A percentile compares a stretch with the other conserved stretches of the same genome.
Evolutionary conservation across 140 eudicot genomes (phyloP).

Genomic region (Senecio squalidus): DNA sequence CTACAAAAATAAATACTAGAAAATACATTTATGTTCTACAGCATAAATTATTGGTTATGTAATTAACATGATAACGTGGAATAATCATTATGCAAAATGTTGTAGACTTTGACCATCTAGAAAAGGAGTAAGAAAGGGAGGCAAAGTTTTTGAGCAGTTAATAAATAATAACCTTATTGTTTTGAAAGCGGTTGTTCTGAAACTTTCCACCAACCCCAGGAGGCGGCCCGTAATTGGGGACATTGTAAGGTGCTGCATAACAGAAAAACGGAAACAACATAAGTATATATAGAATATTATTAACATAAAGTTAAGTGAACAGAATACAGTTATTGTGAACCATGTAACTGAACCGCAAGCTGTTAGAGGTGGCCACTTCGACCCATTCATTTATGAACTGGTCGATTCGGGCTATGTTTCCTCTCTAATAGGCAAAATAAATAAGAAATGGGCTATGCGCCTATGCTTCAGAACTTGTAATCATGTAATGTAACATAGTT

Average conservation of each 20-base stretch:
- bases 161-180: slow-evolving; percentile 8
- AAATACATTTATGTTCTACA: not conserved
- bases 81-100: not conserved
- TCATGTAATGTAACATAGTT: too few species aligned
- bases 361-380: slow-evolving; percentile 3
- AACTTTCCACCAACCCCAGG: slow-evolving; percentile 60
- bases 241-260: slow-evolving; percentile 26
- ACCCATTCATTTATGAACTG: not conserved
- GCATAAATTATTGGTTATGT: not conserved
- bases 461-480: too few species aligned
- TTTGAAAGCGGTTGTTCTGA: slow-evolving; percentile 43
- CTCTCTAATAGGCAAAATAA: not conserved
- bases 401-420: not conserved
- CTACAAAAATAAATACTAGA: not conserved
- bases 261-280: not conserved
- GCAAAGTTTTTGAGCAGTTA: not conserved
- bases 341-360: not conserved
- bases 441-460: too few species aligned
- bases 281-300: not conserved
- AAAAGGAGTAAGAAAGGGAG: not conserved
- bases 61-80: not conserved
- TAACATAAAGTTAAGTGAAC: not conserved
- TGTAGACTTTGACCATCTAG: not conserved
- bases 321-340: not conserved
- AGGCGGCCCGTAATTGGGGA: slow-evolving; percentile 55